phyloP scores from a whole-genome alignment of 257 asterid species.

The Apocynum venetum region DNA sequence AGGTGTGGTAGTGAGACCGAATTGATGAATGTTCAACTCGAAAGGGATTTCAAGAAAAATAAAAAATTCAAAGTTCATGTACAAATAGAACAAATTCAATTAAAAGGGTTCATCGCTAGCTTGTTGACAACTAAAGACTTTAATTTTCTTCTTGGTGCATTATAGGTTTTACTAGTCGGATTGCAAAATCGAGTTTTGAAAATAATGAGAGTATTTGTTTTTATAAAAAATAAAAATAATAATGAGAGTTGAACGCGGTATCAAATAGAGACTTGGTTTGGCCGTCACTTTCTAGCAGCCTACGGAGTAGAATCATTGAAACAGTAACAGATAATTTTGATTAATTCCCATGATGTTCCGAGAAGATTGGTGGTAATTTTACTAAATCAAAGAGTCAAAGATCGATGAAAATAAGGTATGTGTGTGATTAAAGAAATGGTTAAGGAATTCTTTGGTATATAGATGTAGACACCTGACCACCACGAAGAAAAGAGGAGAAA shows the following conservation, averaged over 20 bases:
- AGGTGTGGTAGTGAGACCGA: neutral
- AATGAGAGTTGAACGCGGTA: neutral
- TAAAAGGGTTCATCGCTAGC: neutral
- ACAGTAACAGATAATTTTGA: neutral
- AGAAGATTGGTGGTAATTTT: neutral
- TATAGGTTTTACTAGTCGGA: neutral
- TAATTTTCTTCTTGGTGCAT: neutral
- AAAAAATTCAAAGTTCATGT: neutral
- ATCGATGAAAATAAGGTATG: conserved; percentile 21
- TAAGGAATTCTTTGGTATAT: neutral
- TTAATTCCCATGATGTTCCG: neutral
- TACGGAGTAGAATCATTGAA: neutral
- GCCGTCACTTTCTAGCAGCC: neutral
- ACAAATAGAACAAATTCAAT: neutral
- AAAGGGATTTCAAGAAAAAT: neutral
- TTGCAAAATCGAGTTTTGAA: neutral
- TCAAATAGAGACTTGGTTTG: neutral
- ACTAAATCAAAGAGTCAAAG: conserved; percentile 4
- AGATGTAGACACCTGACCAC: conserved; percentile 1
- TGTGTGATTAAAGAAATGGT: neutral
- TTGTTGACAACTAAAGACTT: too few relatives aligned
- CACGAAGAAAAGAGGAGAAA: neutral
- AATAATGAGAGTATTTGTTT: neutral
- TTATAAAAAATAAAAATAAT: too few relatives aligned
- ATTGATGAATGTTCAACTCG: neutral